Evolutionary conservation across 345 rosid genomes (phyloP).

Genomic region (Euphorbia lathyris): DNA sequence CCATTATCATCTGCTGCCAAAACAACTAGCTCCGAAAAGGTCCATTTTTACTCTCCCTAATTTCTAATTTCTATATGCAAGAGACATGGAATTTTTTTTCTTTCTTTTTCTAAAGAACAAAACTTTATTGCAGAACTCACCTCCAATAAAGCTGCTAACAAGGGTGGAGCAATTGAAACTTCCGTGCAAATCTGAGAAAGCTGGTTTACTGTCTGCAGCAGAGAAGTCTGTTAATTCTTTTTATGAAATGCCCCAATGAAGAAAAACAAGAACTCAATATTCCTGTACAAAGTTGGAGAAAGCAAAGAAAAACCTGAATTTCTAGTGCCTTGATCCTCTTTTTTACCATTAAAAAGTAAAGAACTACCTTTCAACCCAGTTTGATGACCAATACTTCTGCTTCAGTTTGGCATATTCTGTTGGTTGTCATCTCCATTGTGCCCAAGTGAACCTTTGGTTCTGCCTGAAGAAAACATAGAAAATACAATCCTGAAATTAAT

Average conservation of each 20-base stretch:
- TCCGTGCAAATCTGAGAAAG: slow-evolving; percentile 81
- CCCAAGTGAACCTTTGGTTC: slow-evolving; percentile 46
- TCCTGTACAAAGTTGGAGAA: slow-evolving; percentile 15
- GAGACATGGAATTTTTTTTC: too few relatives aligned
- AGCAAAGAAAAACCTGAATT: slow-evolving; percentile 22
- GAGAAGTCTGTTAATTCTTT: slow-evolving; percentile 41
- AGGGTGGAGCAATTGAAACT: slow-evolving; percentile 92
- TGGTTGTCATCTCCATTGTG: slow-evolving; percentile 41
- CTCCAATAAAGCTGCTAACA: slow-evolving; percentile 72
- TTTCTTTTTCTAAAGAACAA: too few relatives aligned
- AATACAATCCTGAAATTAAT: too few relatives aligned
- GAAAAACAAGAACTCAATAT: background rate
- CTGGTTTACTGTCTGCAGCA: slow-evolving; percentile 81
- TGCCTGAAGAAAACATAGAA: too few relatives aligned
- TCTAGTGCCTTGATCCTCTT: slow-evolving; percentile 21
- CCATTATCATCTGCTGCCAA: slow-evolving; percentile 51
- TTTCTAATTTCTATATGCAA: background rate
- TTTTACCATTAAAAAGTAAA: slow-evolving; percentile 33
- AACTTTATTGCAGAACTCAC: slow-evolving; percentile 11
- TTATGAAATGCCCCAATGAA: slow-evolving; percentile 26
- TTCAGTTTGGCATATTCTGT: slow-evolving; percentile 37
- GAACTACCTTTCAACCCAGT: slow-evolving; percentile 17
- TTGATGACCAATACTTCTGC: slow-evolving; percentile 21
- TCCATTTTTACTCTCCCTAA: slow-evolving; percentile 13
- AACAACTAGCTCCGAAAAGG: slow-evolving; percentile 57